Percentiles rank a stretch among this genome's conserved stretches.
phyloP scores from a whole-genome alignment of 768 basidiomycete species.

The Suillus weaverae region DNA sequence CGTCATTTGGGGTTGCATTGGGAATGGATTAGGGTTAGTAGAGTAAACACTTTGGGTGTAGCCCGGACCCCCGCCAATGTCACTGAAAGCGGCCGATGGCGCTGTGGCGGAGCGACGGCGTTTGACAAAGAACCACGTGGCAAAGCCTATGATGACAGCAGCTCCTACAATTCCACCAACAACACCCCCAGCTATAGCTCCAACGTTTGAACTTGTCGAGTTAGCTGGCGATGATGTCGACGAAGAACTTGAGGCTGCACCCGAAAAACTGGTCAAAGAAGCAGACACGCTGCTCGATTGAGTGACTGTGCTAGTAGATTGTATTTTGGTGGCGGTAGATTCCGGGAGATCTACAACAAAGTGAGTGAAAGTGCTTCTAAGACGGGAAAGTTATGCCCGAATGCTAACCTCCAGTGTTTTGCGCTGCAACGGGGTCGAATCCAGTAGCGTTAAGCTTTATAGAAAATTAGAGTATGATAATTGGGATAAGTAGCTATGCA shows the following conservation, averaged over 20 bases:
- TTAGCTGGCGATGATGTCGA: constrained; percentile 7
- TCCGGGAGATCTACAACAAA: constrained; percentile 39
- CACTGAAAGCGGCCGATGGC: constrained; percentile 17
- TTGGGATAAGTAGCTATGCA: constrained; percentile 29
- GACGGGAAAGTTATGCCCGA: not conserved
- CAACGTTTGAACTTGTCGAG: constrained; percentile 36
- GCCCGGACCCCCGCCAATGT: not conserved
- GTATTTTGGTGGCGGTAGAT: constrained; percentile 38
- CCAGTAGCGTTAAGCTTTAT: constrained; percentile 26
- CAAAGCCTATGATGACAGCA: constrained; percentile 39
- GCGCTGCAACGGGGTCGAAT: constrained; percentile 44
- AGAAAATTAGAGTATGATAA: constrained; percentile 7
- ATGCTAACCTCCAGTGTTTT: constrained; percentile 26
- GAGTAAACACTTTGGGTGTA: constrained; percentile 11
- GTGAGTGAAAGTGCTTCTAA: not conserved
- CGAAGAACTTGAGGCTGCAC: constrained; percentile 14
- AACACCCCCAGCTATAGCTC: constrained; percentile 63
- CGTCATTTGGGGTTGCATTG: constrained; percentile 15
- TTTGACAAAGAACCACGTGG: constrained; percentile 40
- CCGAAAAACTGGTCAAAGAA: constrained; percentile 14
- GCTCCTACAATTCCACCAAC: constrained; percentile 60
- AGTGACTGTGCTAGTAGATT: constrained; percentile 23
- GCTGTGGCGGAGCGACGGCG: constrained; percentile 27
- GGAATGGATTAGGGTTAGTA: constrained; percentile 14
- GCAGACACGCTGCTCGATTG: constrained; percentile 17